Evolutionary conservation across 2,329 filamentous ascomycete genomes (phyloP), one percentile per base, ranked within the genome.

Genomic region (Colletotrichum sp.): DNA sequence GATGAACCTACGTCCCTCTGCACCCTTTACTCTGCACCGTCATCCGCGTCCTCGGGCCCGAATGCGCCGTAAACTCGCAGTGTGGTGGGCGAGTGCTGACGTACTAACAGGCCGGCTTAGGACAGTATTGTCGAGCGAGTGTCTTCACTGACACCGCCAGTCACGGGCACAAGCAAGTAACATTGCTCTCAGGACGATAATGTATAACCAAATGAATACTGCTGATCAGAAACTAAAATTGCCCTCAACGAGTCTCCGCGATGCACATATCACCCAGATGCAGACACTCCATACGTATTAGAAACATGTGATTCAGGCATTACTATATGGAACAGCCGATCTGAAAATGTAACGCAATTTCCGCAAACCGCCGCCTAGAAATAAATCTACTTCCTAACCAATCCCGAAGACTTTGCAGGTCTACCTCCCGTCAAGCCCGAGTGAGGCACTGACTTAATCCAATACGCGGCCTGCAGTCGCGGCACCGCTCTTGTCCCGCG

Each of bases 401-500:
- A 55, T 10, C n/a, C 55, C 30, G 16, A 10, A 36, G 67, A 24
- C 49, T 28, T n/a, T 21, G 18, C 63, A 69, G 18, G 18, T 68
- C 30, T 64, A 49, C 30, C 26, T 36, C 18, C 26, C 3, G 59
- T 36, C 59, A 34, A 39, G 28, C 30, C 15, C 18, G 3, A 49
- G 15, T n/a, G 9, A 2, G 44, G 44, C n/a, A 12, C 21, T 5
- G 1, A 39, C 34, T 83, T 86, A 91, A 77, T 87, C 88, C 83
- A 92, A 84, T 75, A 98, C 96, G 77, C 92, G 91, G n/a, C 96
- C 96, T 26, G 95, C 94, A 74, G 93, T 89, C 69, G 92, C 84
- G 68, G 95, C 90, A 64, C 80, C 85, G 85, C 96, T 98, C 84
- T 93, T 93, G 85, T 99, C 97, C 85, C 95, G 96, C 1, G 97